Percentiles rank a stretch among this genome's conserved stretches.
These are phyloP conservation scores for Eugenia klotzschiana DNA, from an alignment of 441 rosid genomes.

Conservation along the genomic window DNA sequence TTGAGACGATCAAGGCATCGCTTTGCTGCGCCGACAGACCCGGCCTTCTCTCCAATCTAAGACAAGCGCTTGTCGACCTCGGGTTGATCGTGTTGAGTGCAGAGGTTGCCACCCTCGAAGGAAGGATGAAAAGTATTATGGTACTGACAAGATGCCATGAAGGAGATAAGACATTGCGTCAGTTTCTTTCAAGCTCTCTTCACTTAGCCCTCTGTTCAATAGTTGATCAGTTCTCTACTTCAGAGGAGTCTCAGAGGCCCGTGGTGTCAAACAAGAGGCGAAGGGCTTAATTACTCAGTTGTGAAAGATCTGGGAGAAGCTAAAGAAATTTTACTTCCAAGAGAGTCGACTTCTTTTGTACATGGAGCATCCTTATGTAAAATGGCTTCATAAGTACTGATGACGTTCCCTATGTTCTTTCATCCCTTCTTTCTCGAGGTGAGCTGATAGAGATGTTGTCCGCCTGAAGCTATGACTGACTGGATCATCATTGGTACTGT, in stretches of 20 bases:
- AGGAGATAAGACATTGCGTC: conserved; percentile 5
- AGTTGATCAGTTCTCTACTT: conserved; percentile 22
- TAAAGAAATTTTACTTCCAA: not conserved
- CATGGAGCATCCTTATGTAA: not conserved
- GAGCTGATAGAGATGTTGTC: not conserved
- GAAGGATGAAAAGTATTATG: conserved; percentile 28
- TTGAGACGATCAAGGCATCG: conserved; percentile 16
- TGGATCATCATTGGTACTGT: not conserved
- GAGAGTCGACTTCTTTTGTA: not conserved
- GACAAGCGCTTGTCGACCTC: conserved; percentile 23
- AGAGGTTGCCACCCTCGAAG: conserved; percentile 35
- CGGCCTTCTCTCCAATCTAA: conserved; percentile 25
- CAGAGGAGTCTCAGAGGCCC: conserved; percentile 15
- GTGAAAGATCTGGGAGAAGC: not conserved
- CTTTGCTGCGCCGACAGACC: conserved; percentile 34
- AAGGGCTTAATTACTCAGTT: conserved; percentile 15
- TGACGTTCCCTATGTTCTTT: not conserved
- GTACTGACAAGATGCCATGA: conserved; percentile 14
- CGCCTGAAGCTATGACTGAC: not conserved
- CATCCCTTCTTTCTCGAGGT: not conserved
- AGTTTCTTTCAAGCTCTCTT: conserved; percentile 15
- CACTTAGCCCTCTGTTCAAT: conserved; percentile 19
- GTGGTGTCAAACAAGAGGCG: conserved; percentile 24
- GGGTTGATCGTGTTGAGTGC: conserved; percentile 15
- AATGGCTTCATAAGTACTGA: not conserved